Percentiles rank a stretch among this genome's conserved stretches.
Conservation (phyloP, 2,329 filamentous ascomycete species). For the Aspergillus costaricaensis region DNA sequence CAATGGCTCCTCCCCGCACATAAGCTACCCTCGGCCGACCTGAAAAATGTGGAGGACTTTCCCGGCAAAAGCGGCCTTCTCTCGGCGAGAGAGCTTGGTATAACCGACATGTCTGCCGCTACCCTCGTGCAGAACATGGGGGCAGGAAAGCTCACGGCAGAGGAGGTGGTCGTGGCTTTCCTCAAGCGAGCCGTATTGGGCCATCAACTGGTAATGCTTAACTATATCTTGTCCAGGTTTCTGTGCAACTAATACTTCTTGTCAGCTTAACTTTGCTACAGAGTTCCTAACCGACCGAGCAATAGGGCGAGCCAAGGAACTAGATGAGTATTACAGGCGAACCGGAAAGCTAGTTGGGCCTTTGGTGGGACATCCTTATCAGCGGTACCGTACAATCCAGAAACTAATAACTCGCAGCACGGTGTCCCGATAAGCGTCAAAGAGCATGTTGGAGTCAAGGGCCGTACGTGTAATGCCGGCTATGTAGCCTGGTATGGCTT, state of each 20-base stretch:
- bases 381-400: not conserved
- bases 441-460: conserved; percentile 63
- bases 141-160: conserved; percentile 29
- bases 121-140: conserved; percentile 32
- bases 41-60: conserved; percentile 35
- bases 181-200: conserved; percentile 37
- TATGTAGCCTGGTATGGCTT: conserved; percentile 37
- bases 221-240: not conserved
- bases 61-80: conserved; percentile 51
- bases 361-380: conserved; percentile 29
- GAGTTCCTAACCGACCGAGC: conserved; percentile 42
- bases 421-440: conserved; percentile 61
- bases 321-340: conserved; percentile 34
- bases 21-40: conserved; percentile 29
- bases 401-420: conserved; percentile 33
- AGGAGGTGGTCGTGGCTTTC: conserved; percentile 37
- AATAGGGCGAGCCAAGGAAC: conserved; percentile 34
- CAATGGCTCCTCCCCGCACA: conserved; percentile 37
- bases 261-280: conserved; percentile 39
- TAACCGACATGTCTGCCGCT: conserved; percentile 51
- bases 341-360: conserved; percentile 52
- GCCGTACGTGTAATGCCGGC: conserved; percentile 40
- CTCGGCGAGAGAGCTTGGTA: conserved; percentile 50
- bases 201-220: conserved; percentile 30
- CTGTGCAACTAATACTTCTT: not conserved